Evolutionary conservation across 2,329 filamentous ascomycete species (phyloP), one percentile per base, ranked within the genome.

Genomic region (Hypoxylon sp.): DNA sequence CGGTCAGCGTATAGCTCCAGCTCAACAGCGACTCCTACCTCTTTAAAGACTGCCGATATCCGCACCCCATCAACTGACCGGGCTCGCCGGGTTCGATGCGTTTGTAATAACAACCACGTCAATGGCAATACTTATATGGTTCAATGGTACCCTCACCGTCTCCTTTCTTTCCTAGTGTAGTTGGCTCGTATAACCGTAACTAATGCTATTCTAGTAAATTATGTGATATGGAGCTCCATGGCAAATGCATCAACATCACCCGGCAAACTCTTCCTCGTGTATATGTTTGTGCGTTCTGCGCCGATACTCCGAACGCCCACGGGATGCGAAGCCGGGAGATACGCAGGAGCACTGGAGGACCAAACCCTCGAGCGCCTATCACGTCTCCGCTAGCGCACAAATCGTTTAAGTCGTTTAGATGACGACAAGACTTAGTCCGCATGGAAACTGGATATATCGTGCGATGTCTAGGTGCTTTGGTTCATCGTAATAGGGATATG

Each of bases 141-240:
- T 63, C 87, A 89, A 78, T 91, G 89, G 89, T 90, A 82, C 66
- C 13, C 21, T 46, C 30, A 13, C 58, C 85, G 41, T 57, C 51
- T 30, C 30, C 19, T 60, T 38, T 46, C 46, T n/a, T 57, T 21
- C 52, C n/a, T 57, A 46, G 9, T 28, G 45, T 62, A 14, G 49
- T 25, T 41, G 46, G 63, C 32, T 43, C 46, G 28, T 45, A 45
- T 17, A 17, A 59, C 38, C 38, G 34, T 60, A 19, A 45, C 60
- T 70, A 59, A 75, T 67, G 50, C 10, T 46, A 34, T 49, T 55
- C 17, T 71, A 90, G 88, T 73, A 85, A 90, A 78, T 88, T 87
- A 23, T 91, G 89, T 75, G 88, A 90, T 73, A 85, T 89, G 81
- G 89, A 85, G 83, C 84, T 90, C 30, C 89, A 91, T 74, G 87